Base-by-base conservation (phyloP, 163 green algal genomes). In the Scenedesmus sp. region DNA sequence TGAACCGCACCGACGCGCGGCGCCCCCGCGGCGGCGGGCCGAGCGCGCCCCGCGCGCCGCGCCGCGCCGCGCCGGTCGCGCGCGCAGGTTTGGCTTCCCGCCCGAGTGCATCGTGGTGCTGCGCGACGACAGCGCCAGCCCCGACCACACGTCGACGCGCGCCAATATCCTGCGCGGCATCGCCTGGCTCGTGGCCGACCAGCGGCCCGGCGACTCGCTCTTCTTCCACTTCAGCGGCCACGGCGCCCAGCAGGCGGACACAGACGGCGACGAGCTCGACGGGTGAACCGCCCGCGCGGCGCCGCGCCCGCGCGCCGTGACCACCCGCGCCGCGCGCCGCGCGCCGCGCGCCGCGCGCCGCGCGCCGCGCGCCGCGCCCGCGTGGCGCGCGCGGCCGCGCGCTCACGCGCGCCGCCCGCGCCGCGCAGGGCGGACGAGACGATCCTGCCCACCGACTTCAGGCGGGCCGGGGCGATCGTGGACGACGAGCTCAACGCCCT, bases 401-500 rank as follows among this genome's bases (percentile, higher is more conserved):
- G n/a, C n/a, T n/a, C n/a, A n/a, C n/a, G n/a, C n/a, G n/a, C n/a
- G n/a, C n/a, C n/a, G n/a, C n/a, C n/a, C n/a, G n/a, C n/a, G n/a
- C n/a, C n/a, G n/a, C 29, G 67, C 69, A 77, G 69, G 5, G 22
- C 45, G 54, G 93, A 97, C 70, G 94, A 98, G 83, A 97, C 95
- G 26, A 86, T 98, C 15, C 86, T 91, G 44, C 95, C 95, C 2
- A 83, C 89, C 31, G 95, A 98, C 88, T 96, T 90, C 80, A 71
- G 87, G 56, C 47, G 34, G 17, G 87, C 89, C 11, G 88, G 91
- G 14, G 77, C 88, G 70, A 97, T 98, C 56, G 76, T 95, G 39
- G 95, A 98, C 80, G 91, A 98, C 69, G 90, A 97, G 75, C 69
- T 98, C 28, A 96, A 98, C 81, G 60, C 56, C 1, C 36, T 82